Percentiles rank a stretch among this genome's conserved stretches.
Conservation (phyloP, 2,329 filamentous ascomycete species). For the Penicillium corylophilum region DNA sequence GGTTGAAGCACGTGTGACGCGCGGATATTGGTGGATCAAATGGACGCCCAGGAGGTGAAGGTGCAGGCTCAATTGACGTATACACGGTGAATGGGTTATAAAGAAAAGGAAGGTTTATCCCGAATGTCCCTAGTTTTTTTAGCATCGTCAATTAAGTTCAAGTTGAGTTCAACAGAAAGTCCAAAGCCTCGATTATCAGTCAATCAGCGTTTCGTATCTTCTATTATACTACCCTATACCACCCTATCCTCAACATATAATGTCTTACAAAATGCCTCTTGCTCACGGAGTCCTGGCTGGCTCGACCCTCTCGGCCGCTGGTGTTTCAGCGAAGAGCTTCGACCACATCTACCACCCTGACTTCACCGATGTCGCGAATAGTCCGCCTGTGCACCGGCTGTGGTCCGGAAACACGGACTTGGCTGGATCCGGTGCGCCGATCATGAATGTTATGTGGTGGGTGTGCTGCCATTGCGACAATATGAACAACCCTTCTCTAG, state of each 20-base stretch:
- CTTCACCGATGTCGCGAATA: not conserved
- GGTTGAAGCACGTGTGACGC: not conserved
- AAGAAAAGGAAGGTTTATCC: not conserved
- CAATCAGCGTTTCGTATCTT: not conserved
- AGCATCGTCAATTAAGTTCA: not conserved
- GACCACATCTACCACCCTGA: not conserved
- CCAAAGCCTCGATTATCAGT: not conserved
- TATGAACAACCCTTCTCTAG: conserved; percentile 21
- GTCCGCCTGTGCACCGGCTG: not conserved
- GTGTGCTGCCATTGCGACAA: conserved; percentile 21
- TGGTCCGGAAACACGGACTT: not conserved
- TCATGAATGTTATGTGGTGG: conserved; percentile 20
- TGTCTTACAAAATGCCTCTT: not conserved
- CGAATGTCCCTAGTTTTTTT: not conserved
- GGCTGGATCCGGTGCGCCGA: not conserved
- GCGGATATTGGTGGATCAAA: not conserved
- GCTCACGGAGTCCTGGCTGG: not conserved
- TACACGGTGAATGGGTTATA: too few species aligned
- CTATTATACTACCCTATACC: not conserved
- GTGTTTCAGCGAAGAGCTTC: not conserved
- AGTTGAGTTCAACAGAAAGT: not conserved
- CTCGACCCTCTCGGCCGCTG: not conserved
- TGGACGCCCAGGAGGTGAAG: not conserved
- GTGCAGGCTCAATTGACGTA: not conserved
- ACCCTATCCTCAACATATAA: not conserved